Evolutionary conservation across 495 filamentous ascomycete genomes (phyloP).

Genomic region (Penicillium turbatum): DNA sequence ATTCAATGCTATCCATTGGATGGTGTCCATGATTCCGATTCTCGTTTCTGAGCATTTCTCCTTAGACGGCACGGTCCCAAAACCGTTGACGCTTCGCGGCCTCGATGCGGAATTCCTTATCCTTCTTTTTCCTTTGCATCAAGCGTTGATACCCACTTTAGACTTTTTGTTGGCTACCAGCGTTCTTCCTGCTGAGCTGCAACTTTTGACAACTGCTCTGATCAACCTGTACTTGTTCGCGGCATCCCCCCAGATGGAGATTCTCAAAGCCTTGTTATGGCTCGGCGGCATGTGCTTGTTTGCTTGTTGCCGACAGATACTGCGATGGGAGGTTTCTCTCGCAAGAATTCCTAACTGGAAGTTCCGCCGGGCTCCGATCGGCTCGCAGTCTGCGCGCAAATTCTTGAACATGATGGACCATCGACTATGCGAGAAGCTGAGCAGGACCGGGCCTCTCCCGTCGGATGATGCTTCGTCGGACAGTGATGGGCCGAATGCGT

Average conservation of each 20-base stretch:
- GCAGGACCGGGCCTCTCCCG: constrained; percentile 22
- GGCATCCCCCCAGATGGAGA: constrained; percentile 74
- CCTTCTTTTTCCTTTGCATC: constrained; percentile 81
- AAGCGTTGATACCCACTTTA: constrained; percentile 68
- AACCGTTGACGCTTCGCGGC: constrained; percentile 37
- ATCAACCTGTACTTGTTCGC: constrained; percentile 80
- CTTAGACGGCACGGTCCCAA: constrained; percentile 23
- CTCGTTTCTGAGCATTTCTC: constrained; percentile 45
- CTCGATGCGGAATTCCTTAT: constrained; percentile 58
- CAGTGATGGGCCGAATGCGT: constrained; percentile 38
- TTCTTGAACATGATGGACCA: constrained; percentile 51
- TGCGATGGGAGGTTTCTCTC: constrained; percentile 81
- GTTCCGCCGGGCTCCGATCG: constrained; percentile 57
- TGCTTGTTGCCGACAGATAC: constrained; percentile 64
- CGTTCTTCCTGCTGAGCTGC: constrained; percentile 77
- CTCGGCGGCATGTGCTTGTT: constrained; percentile 76
- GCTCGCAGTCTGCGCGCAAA: constrained; percentile 43
- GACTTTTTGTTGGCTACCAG: constrained; percentile 82
- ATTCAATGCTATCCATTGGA: constrained; percentile 66
- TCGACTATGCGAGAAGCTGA: constrained; percentile 42
- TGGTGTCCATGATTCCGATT: constrained; percentile 60
- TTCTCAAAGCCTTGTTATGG: constrained; percentile 82
- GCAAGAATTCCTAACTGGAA: constrained; percentile 90
- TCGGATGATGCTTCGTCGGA: constrained; percentile 37
- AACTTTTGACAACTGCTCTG: constrained; percentile 75